Evolutionary conservation across 75 land plant species (phyloP).

Genomic region (Isoetes taiwanensis): DNA sequence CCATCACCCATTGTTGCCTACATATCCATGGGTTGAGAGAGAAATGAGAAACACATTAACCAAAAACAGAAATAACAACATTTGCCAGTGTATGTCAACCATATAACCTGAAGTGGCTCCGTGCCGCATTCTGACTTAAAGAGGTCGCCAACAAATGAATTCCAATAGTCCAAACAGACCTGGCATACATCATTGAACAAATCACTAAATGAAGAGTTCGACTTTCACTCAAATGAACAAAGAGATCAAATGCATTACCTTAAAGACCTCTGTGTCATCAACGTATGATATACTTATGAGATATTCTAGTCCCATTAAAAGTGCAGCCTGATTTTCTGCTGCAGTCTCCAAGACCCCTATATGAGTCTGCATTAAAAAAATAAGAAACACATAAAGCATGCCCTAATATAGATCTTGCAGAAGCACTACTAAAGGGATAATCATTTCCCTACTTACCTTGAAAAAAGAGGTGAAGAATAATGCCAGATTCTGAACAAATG

Average conservation of each 20-base stretch:
- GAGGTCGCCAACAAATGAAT: conserved; percentile 64
- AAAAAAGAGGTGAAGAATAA: conserved; percentile 91
- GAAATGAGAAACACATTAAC: no score
- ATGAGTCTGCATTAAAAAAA: conserved; percentile 47
- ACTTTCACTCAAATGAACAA: background rate
- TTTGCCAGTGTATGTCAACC: background rate
- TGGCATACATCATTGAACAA: conserved; percentile 6
- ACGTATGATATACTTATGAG: conserved; percentile 89
- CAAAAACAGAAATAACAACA: no score
- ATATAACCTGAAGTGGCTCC: conserved; percentile 71
- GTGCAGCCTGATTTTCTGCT: conserved; percentile 54
- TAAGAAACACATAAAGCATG: background rate
- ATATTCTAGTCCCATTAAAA: conserved; percentile 84
- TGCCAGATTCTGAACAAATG: conserved; percentile 90
- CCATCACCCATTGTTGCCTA: conserved; percentile 84
- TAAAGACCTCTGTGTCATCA: conserved; percentile 95
- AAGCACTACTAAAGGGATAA: background rate
- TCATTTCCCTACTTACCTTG: conserved; percentile 43
- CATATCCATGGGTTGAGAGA: no score
- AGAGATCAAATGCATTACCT: conserved; percentile 35
- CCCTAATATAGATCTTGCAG: background rate
- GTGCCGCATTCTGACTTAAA: conserved; percentile 68
- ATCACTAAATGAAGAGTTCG: background rate
- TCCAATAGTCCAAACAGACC: conserved; percentile 99
- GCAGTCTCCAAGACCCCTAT: conserved; percentile 72